Percentiles rank a stretch among this genome's conserved stretches.
These are phyloP conservation scores for Wickerhamomyces bisporus DNA, from an alignment of 805 yeast species.

Conservation along the genomic window DNA sequence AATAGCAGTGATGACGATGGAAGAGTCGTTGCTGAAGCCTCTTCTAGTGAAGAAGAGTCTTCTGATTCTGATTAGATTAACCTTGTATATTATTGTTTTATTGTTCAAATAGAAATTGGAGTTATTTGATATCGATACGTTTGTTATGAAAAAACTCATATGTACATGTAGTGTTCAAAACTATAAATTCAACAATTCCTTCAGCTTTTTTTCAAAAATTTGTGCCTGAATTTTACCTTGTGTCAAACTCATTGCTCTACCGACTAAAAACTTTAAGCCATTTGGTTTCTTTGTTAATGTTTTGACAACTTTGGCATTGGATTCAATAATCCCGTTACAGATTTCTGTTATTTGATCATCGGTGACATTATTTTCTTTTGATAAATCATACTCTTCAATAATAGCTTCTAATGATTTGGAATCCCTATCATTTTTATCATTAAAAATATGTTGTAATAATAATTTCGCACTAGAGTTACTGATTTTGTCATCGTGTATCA, in stretches of 20 bases:
- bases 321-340: constrained; percentile 32
- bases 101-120: too few species aligned
- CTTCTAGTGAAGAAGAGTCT: constrained; percentile 24
- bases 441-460: constrained; percentile 56
- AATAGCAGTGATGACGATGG: constrained; percentile 15
- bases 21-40: constrained; percentile 22
- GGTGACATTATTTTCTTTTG: constrained; percentile 30
- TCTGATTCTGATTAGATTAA: constrained; percentile 19
- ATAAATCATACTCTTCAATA: constrained; percentile 50
- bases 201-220: constrained; percentile 30
- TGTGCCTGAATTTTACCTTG: constrained; percentile 50
- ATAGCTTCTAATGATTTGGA: constrained; percentile 33
- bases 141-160: too few species aligned
- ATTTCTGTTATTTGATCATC: constrained; percentile 28
- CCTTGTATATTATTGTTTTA: background rate
- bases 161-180: background rate
- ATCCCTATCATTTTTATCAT: constrained; percentile 35
- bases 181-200: constrained; percentile 16
- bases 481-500: constrained; percentile 41
- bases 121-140: too few species aligned
- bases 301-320: constrained; percentile 48
- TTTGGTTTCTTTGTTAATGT: constrained; percentile 50
- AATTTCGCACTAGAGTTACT: constrained; percentile 66
- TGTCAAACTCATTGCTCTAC: constrained; percentile 75
- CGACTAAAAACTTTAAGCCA: constrained; percentile 73